A percentile compares a stretch with the other conserved stretches of the same genome.
Evolutionary conservation across 129 eudicot genomes (phyloP).

Genomic region (Logfia minima): DNA sequence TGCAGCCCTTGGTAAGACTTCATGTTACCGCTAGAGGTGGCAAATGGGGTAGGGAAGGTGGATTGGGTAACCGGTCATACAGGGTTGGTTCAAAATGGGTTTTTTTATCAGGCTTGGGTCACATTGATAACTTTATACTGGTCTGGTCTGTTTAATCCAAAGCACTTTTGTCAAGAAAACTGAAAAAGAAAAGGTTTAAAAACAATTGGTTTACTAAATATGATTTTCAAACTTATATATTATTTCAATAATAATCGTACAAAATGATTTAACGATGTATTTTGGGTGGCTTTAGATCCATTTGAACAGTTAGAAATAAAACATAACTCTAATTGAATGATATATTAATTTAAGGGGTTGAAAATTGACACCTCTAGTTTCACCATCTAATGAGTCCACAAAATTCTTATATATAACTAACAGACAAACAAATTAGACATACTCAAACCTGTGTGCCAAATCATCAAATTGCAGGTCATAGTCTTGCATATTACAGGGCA

Average conservation of each 20-base stretch:
- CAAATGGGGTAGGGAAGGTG: background rate
- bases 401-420: background rate
- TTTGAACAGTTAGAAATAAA: background rate
- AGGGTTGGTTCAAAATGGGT: background rate
- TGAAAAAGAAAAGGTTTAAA: background rate
- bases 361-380: background rate
- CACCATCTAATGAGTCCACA: background rate
- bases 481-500: constrained; percentile 73
- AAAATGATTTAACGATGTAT: too few relatives aligned
- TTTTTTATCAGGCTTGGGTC: too few relatives aligned
- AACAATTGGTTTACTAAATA: background rate
- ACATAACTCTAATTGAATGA: background rate
- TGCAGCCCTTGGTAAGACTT: constrained; percentile 65
- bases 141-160: background rate
- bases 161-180: background rate
- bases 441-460: background rate
- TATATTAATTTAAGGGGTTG: background rate
- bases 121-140: background rate
- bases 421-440: background rate
- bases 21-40: background rate
- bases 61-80: background rate
- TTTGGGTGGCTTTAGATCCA: background rate
- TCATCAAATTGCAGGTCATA: constrained; percentile 54
- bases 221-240: background rate
- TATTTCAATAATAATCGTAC: too few relatives aligned